phyloP scores from a whole-genome alignment of 345 rosid genomes.

The Eucalyptus tenuipes region DNA sequence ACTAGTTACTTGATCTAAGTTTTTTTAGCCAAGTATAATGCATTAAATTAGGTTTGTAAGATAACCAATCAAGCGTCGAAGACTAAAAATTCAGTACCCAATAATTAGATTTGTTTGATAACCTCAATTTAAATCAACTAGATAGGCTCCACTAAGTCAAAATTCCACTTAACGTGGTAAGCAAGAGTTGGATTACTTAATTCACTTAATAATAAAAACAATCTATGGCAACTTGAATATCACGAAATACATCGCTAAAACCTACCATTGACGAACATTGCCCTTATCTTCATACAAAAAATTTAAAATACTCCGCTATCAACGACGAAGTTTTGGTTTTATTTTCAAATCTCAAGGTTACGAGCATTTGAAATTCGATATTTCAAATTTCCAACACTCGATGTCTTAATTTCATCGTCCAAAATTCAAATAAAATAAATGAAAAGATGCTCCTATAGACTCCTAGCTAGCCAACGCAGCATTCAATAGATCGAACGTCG shows the following conservation, averaged over 20 bases:
- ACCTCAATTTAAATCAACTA: neutral
- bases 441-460: neutral
- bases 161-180: neutral
- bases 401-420: no score
- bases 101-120: neutral
- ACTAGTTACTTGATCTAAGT: neutral
- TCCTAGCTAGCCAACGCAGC: neutral
- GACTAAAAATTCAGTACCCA: neutral
- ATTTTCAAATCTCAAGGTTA: neutral
- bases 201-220: neutral
- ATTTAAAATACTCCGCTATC: neutral
- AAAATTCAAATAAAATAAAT: neutral
- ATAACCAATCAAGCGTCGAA: neutral
- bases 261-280: neutral
- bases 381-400: no score
- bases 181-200: neutral
- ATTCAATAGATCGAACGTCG: neutral
- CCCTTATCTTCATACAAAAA: neutral
- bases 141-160: neutral
- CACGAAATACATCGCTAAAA: neutral
- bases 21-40: neutral
- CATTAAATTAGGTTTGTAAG: neutral
- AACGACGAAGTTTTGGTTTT: neutral
- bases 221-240: neutral
- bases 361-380: neutral